These are phyloP conservation scores for Penicillium italicum DNA, from an alignment of 2,329 filamentous ascomycete species.

Conservation along the genomic window DNA sequence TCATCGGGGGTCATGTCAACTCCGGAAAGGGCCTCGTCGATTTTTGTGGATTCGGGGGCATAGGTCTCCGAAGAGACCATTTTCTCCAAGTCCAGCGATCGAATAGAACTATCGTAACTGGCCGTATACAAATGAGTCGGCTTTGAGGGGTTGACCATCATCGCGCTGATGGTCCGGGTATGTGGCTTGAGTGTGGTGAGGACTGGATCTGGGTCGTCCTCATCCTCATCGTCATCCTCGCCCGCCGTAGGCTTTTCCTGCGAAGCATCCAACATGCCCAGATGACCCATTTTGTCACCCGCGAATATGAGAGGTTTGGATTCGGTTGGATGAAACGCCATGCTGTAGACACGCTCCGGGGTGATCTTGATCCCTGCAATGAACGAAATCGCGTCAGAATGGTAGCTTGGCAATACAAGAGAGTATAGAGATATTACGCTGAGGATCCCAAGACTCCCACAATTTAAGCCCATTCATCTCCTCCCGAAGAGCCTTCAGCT, in stretches of 20 bases:
- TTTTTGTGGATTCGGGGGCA: conserved; percentile 64
- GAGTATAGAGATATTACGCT: conserved; percentile 51
- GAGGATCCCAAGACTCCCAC: conserved; percentile 80
- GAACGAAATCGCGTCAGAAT: background rate
- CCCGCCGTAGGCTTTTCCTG: conserved; percentile 52
- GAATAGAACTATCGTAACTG: conserved; percentile 90
- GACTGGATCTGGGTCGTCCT: conserved; percentile 64
- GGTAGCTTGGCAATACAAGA: too few relatives aligned
- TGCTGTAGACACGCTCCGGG: conserved; percentile 78
- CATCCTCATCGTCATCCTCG: conserved; percentile 64
- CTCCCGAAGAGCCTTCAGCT: conserved; percentile 67
- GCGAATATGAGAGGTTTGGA: conserved; percentile 88
- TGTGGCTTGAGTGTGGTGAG: conserved; percentile 90
- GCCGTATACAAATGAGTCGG: conserved; percentile 73
- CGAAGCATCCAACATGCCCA: conserved; percentile 81
- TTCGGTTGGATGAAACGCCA: conserved; percentile 81
- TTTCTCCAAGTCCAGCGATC: conserved; percentile 78
- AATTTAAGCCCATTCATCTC: conserved; percentile 73
- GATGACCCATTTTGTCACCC: conserved; percentile 85
- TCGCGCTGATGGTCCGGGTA: conserved; percentile 78
- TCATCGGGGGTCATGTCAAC: conserved; percentile 72
- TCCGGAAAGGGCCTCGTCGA: conserved; percentile 77
- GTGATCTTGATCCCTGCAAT: conserved; percentile 79
- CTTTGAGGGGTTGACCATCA: conserved; percentile 72
- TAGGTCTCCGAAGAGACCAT: conserved; percentile 77